Base-by-base conservation (phyloP, 2,329 filamentous ascomycete species). In the Cadophora gregata region DNA sequence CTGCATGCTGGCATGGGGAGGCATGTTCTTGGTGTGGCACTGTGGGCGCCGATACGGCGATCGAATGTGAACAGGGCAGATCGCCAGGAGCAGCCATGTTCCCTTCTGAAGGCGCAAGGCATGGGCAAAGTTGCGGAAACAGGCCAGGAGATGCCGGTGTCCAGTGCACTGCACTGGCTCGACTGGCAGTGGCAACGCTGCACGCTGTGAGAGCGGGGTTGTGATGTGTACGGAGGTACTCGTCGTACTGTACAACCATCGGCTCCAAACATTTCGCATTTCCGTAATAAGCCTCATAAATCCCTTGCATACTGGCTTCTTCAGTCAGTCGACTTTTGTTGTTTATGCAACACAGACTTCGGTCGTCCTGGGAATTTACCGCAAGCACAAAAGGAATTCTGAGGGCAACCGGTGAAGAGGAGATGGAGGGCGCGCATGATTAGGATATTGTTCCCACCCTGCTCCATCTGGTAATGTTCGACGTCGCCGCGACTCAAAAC, bases 111-210 rank as follows among this genome's bases (percentile, higher is more conserved):
- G 38, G 38, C 38, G 38, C 14, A 14, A 48, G 9, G 24, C 48
- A 21, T 47, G 42, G 42, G 19, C 42, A 47, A 42, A 21, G 29
- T 12, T 25, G 55, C 55, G 55, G 55, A 42, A 58, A n/a, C n/a
- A 42, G 55, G 31, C 33, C 21, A 58, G 21, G 55, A 58, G 55
- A 58, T 42, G 55, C 55, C 55, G 55, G 55, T 58, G 55, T 58
- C 53, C 53, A 38, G 42, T 47, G 42, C 31, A 5, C 6, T 29
- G 12, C 25, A 51, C n/a, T n/a, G 21, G 10, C 6, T 3, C 9
- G 21, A 8, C 5, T 27, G 8, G 50, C 31, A 45, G 38, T 10
- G 31, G 12, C 6, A 12, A 16, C 38, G 19, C 14, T 51, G 12
- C 48, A 53, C 50, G 50, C 31, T 53, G 27, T 14, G 50, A 51